phyloP scores from a whole-genome alignment of 139 green algal genomes.

The Chlorella ohadii region DNA sequence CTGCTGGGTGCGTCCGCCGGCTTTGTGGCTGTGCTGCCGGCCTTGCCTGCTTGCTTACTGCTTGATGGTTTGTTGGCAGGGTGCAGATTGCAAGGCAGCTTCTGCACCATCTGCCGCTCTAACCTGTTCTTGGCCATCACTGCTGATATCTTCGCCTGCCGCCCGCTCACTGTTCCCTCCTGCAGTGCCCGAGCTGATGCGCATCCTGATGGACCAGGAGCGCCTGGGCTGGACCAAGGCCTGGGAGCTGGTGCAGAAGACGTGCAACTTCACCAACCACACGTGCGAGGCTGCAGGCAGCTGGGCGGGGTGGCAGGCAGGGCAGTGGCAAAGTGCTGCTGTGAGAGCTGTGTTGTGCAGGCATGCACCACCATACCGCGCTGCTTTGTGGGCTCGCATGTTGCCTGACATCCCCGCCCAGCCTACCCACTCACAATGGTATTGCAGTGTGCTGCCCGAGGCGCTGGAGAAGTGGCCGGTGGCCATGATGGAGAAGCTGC shows the following conservation, averaged over 20 bases:
- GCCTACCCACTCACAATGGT: background rate
- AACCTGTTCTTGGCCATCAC: too few species aligned
- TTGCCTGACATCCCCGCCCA: too few species aligned
- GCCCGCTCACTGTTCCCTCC: background rate
- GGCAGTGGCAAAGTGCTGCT: too few species aligned
- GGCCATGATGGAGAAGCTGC: slow-evolving; percentile 93
- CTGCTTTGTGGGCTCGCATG: too few species aligned
- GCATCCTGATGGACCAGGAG: slow-evolving; percentile 97
- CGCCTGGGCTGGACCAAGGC: slow-evolving; percentile 92
- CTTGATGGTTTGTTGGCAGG: too few species aligned
- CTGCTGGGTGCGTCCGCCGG: slow-evolving; percentile 50
- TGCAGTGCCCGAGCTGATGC: slow-evolving; percentile 96
- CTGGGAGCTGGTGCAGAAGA: slow-evolving; percentile 87
- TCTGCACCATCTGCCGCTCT: too few species aligned
- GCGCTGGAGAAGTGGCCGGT: slow-evolving; percentile 97
- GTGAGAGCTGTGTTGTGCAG: too few species aligned
- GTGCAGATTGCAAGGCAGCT: too few species aligned
- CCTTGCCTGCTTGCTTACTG: background rate
- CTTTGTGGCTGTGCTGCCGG: background rate
- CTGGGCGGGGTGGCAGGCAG: too few species aligned
- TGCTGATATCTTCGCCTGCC: background rate
- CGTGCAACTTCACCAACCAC: slow-evolving; percentile 99
- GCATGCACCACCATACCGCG: too few species aligned
- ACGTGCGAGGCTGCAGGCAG: slow-evolving; percentile 57
- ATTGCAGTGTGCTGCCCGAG: slow-evolving; percentile 89